Evolutionary conservation across 1,284 basidiomycete species (phyloP).

Genomic region (Crepidotus sp.): DNA sequence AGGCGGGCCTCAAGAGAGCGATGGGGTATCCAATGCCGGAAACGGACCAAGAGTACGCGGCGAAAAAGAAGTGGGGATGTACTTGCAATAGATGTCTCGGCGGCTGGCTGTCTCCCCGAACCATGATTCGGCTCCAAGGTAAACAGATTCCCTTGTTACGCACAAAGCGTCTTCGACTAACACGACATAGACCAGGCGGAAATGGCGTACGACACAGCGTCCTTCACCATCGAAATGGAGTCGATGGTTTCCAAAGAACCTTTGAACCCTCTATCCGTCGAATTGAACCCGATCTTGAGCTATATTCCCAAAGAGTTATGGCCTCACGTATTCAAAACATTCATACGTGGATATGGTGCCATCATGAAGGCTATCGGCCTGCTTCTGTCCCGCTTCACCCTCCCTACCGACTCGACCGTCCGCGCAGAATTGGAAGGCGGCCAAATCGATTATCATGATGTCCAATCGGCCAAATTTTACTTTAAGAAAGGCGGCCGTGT

Average conservation of each 20-base stretch:
- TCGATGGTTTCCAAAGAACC: not conserved
- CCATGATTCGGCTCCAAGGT: conserved; percentile 4
- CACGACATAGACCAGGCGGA: conserved; percentile 1
- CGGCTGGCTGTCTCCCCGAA: conserved; percentile 10
- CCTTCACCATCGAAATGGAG: not conserved
- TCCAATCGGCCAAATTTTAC: conserved; percentile 13
- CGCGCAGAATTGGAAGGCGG: not conserved
- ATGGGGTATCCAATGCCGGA: conserved; percentile 7
- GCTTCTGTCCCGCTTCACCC: conserved; percentile 2
- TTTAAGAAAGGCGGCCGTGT: conserved; percentile 20
- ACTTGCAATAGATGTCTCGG: conserved; percentile 5
- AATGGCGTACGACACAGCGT: conserved; percentile 4
- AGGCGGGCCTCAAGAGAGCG: conserved; percentile 8
- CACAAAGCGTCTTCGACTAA: not conserved
- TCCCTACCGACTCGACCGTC: conserved; percentile 4
- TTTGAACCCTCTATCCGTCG: not conserved
- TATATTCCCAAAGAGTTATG: conserved; percentile 5
- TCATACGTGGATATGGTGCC: conserved; percentile 2
- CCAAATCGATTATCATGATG: not conserved
- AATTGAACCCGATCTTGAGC: not conserved
- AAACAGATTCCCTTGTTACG: not conserved
- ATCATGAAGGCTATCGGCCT: conserved; percentile 2
- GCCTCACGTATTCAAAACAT: conserved; percentile 4
- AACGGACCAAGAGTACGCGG: conserved; percentile 5
- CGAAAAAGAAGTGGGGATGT: conserved; percentile 10